phyloP scores from a whole-genome alignment of 2,329 filamentous ascomycete species.

The Nemania serpens region DNA sequence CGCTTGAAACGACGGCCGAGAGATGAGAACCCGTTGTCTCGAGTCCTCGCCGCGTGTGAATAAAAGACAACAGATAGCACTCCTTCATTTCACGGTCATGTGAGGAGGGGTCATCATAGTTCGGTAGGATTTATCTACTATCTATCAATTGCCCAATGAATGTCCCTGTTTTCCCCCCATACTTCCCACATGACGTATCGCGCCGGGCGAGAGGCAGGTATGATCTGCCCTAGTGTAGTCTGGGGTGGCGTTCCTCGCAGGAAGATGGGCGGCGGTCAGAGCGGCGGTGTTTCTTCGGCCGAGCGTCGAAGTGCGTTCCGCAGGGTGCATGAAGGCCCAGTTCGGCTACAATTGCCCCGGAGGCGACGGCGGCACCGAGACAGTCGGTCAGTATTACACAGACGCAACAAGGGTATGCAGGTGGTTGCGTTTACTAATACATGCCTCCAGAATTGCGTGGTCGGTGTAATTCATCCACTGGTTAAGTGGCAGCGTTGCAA shows the following conservation, averaged over 20 bases:
- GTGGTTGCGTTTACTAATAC: too few species aligned
- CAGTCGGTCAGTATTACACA: too few species aligned
- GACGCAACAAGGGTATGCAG: too few species aligned
- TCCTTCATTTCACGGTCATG: too few species aligned
- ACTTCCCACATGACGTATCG: neutral
- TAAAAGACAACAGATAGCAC: too few species aligned
- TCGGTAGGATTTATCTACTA: too few species aligned
- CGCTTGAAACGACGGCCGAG: too few species aligned
- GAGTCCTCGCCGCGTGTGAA: too few species aligned
- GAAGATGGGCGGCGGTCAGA: neutral
- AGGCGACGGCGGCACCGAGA: neutral
- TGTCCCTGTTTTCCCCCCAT: too few species aligned
- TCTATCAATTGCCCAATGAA: too few species aligned
- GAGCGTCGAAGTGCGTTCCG: neutral
- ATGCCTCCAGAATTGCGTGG: neutral
- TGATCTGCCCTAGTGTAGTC: neutral
- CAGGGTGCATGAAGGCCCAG: neutral
- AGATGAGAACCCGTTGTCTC: too few species aligned
- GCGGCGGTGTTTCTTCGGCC: neutral
- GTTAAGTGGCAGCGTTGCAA: neutral
- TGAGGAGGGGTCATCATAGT: too few species aligned
- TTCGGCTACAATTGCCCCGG: conserved; percentile 14
- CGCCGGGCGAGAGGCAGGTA: neutral
- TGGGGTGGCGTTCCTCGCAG: neutral
- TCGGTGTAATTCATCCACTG: neutral